Percentiles rank a stretch among this genome's conserved stretches.
Conservation (phyloP, 2,329 filamentous ascomycete species). For the Phialocephala sp. region DNA sequence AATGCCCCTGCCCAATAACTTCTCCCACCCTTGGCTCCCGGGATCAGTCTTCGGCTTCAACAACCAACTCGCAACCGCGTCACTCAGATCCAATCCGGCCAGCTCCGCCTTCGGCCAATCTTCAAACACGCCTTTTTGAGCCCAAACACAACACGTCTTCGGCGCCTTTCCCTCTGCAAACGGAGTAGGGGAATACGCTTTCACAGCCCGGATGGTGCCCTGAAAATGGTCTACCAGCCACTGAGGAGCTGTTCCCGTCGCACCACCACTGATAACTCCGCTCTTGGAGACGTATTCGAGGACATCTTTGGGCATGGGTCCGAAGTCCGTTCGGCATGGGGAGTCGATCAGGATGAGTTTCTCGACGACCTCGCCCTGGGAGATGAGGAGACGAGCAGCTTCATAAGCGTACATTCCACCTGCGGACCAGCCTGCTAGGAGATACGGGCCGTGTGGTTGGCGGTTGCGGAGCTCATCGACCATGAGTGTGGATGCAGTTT, state of each 20-base stretch:
- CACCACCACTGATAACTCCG: background rate
- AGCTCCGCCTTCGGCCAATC: slow-evolving; percentile 7
- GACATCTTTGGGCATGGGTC: slow-evolving; percentile 1
- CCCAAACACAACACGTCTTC: slow-evolving; percentile 2
- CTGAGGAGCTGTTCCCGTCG: background rate
- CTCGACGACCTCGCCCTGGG: slow-evolving; percentile 26
- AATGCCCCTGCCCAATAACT: background rate
- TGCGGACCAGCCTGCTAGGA: slow-evolving; percentile 46
- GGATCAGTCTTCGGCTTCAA: slow-evolving; percentile 7
- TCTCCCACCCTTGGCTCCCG: background rate
- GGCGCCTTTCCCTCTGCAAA: background rate
- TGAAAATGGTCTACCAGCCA: slow-evolving; percentile 5
- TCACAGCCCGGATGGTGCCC: slow-evolving; percentile 1
- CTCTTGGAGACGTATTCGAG: background rate
- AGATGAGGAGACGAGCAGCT: slow-evolving; percentile 38
- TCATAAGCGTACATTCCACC: slow-evolving; percentile 47
- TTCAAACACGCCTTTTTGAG: slow-evolving; percentile 4
- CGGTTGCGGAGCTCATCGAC: slow-evolving; percentile 29
- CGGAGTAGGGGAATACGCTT: background rate
- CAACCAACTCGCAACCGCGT: slow-evolving; percentile 1
- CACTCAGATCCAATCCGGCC: slow-evolving; percentile 2
- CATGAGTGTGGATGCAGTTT: slow-evolving; percentile 27
- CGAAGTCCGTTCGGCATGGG: slow-evolving; percentile 3
- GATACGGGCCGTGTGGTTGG: slow-evolving; percentile 33
- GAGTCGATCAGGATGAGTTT: slow-evolving; percentile 39